Conservation (phyloP, 2,329 filamentous ascomycete genomes). For the Fusarium sterilihyphosum region DNA sequence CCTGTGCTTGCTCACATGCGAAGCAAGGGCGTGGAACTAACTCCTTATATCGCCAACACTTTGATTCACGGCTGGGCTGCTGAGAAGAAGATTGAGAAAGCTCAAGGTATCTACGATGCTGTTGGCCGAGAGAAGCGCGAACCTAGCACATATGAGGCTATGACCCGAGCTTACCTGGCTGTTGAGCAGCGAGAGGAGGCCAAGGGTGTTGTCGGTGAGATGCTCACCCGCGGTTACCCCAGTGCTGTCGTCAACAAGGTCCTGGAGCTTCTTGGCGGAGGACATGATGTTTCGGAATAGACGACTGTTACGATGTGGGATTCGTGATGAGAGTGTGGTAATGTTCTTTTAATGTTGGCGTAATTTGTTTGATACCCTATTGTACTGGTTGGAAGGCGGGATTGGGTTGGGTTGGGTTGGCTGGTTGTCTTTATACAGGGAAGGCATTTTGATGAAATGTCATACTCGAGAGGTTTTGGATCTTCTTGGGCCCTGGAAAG, state of each 20-base stretch:
- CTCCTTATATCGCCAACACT: constrained; percentile 97
- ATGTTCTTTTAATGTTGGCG: constrained; percentile 41
- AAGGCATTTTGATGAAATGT: constrained; percentile 25
- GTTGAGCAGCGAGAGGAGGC: constrained; percentile 83
- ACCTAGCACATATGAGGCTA: constrained; percentile 98
- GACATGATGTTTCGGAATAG: constrained; percentile 52
- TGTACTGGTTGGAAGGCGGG: constrained; percentile 35
- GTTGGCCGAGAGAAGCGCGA: constrained; percentile 84
- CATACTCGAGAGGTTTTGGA: constrained; percentile 28
- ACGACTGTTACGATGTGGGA: not conserved
- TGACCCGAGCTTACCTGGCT: constrained; percentile 92
- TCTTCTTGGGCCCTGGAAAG: constrained; percentile 31
- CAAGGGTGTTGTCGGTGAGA: constrained; percentile 84
- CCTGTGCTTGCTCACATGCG: constrained; percentile 80
- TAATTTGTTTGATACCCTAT: constrained; percentile 47
- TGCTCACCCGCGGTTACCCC: constrained; percentile 90
- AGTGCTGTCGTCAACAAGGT: constrained; percentile 94
- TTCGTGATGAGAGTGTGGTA: constrained; percentile 20
- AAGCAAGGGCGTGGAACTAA: constrained; percentile 79
- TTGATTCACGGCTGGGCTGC: constrained; percentile 96
- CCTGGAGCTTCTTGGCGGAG: constrained; percentile 81
- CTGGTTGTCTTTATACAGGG: constrained; percentile 33
- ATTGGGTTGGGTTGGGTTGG: not conserved
- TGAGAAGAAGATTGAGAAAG: constrained; percentile 81
- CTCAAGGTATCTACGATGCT: constrained; percentile 80